phyloP scores from a whole-genome alignment of 106 monocot species.

The Hemerocallis citrina region DNA sequence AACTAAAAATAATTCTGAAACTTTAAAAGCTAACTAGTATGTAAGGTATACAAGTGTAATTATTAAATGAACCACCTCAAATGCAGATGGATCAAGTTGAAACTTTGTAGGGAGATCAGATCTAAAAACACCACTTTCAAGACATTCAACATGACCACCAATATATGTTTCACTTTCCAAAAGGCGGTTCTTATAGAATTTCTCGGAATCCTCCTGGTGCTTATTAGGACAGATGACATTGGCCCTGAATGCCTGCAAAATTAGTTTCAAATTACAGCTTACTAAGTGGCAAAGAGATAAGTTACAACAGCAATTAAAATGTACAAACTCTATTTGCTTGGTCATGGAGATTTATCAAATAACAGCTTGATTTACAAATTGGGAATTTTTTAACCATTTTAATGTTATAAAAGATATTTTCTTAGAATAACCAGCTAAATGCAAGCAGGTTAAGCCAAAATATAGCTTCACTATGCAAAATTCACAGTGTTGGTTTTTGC shows the following conservation, averaged over 20 bases:
- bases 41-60: neutral
- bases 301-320: neutral
- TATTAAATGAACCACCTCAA: conserved; percentile 42
- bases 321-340: neutral
- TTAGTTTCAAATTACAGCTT: neutral
- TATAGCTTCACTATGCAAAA: neutral
- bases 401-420: neutral
- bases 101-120: conserved; percentile 96
- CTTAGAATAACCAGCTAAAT: neutral
- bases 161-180: conserved; percentile 99
- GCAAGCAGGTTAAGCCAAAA: neutral
- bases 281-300: neutral
- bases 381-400: neutral
- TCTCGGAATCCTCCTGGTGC: conserved; percentile 83
- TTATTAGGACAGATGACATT: conserved; percentile 97
- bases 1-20: neutral
- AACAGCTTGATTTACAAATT: neutral
- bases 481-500: no score
- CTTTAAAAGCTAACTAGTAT: neutral
- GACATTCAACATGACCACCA: conserved; percentile 97
- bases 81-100: conserved; percentile 85
- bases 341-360: neutral
- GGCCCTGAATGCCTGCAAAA: conserved; percentile 75
- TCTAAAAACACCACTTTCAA: conserved; percentile 99
- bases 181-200: conserved; percentile 80